Base-by-base conservation (phyloP, 495 filamentous ascomycete genomes). In the Penicillium atrosanguineum region DNA sequence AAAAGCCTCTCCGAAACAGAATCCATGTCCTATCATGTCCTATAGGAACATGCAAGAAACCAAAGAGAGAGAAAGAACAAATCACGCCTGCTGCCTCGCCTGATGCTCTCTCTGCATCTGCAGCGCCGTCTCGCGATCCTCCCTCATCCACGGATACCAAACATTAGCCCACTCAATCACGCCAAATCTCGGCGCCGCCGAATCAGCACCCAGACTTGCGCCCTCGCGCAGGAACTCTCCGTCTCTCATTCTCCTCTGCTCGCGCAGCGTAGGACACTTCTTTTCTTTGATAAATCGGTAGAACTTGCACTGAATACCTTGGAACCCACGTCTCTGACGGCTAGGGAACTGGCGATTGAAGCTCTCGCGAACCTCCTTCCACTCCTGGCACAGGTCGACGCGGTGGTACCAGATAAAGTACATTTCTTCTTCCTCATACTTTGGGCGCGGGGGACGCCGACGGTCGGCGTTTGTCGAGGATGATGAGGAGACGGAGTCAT, bases 341-440 rank as follows among this genome's bases (percentile, higher is more conserved):
- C 50, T 63, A n/a, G 73, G 69, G 52, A 80, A 80, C 55, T 77
- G 75, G 2, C 56, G 70, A 55, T 79, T 79, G 56, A 76, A 80
- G 46, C 71, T 71, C 47, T 79, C 73, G 38, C 69, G 69, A 16
- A 79, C 72, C 48, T 78, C 75, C 57, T 72, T 73, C 77, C 77
- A 80, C 51, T 79, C 75, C 61, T 78, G 71, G 49, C 70, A 69
- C 34, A 79, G 69, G 52, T 80, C 77, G 19, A 79, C 71, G n/a
- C 77, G 77, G 60, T 79, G 73, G 54, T 80, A 80, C 77, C 77
- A 80, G 58, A 80, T 80, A 53, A 80, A 80, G 62, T 76, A 75
- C 67, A 76, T 75, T 48, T 80, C 76, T 59, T 80, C 77, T 46
- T 75, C 72, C 50, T 72, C 71, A 58, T 80, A 80, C 57, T 76